A percentile compares a stretch with the other conserved stretches of the same genome.
phyloP scores from a whole-genome alignment of 2,329 filamentous ascomycete genomes.

The Xylogone sp. region DNA sequence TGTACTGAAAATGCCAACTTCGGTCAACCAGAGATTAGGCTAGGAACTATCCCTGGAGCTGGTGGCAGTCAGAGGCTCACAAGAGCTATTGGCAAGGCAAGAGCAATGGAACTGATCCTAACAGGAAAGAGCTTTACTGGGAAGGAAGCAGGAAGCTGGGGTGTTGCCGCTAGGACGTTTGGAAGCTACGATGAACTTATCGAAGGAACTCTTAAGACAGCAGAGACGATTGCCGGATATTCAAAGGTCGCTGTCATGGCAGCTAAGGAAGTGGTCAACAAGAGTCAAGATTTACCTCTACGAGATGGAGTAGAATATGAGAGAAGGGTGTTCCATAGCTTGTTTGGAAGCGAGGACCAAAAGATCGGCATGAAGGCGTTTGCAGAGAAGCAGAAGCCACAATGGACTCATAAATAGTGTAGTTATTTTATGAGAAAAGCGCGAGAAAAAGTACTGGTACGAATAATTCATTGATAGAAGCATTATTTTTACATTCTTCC shows the following conservation, averaged over 20 bases:
- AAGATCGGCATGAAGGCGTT: conserved; percentile 97
- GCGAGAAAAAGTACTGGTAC: too few relatives aligned
- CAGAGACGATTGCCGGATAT: conserved; percentile 84
- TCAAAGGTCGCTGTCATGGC: conserved; percentile 84
- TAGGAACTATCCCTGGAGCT: conserved; percentile 87
- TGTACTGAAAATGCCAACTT: conserved; percentile 84
- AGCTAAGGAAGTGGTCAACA: conserved; percentile 97
- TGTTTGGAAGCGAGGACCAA: conserved; percentile 95
- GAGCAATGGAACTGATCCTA: conserved; percentile 87
- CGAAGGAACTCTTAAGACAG: conserved; percentile 75
- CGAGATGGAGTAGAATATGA: conserved; percentile 94
- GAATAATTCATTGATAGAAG: too few relatives aligned
- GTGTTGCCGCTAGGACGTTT: conserved; percentile 80
- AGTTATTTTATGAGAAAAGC: too few relatives aligned
- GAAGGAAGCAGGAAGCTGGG: conserved; percentile 83
- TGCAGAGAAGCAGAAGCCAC: conserved; percentile 87
- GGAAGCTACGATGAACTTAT: conserved; percentile 77
- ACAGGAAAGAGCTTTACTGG: conserved; percentile 83
- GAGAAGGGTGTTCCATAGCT: conserved; percentile 82
- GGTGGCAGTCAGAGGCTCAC: conserved; percentile 89
- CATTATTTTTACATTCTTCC: too few relatives aligned
- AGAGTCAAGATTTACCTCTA: conserved; percentile 88
- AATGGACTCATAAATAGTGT: conserved; percentile 70
- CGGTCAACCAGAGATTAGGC: conserved; percentile 94
- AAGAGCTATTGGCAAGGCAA: conserved; percentile 75